Conservation (phyloP, 352 stramenopile species). For the Paralagenidium karlingii region DNA sequence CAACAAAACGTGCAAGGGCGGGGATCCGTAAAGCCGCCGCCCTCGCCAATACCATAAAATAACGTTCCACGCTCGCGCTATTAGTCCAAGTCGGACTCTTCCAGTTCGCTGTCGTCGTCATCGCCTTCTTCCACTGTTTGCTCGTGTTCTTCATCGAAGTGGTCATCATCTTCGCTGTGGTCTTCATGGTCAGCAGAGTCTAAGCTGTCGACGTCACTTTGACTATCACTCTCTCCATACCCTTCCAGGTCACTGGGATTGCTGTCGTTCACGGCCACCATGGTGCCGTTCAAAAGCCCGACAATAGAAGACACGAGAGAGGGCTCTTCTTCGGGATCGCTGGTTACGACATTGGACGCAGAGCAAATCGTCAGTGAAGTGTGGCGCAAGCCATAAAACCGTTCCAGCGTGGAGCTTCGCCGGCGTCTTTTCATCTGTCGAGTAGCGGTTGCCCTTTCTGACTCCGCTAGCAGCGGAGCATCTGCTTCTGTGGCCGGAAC, state of each 20-base stretch:
- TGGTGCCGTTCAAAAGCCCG: too few relatives aligned
- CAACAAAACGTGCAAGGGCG: too few relatives aligned
- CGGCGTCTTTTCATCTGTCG: too few relatives aligned
- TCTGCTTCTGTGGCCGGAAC: too few relatives aligned
- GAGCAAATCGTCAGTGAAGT: conserved; percentile 35
- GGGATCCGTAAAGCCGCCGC: too few relatives aligned
- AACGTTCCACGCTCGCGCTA: conserved; percentile 2
- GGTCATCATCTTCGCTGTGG: neutral
- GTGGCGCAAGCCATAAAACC: conserved; percentile 64
- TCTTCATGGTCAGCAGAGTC: neutral
- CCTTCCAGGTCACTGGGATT: conserved; percentile 1
- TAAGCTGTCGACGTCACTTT: conserved; percentile 1
- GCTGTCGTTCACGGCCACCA: neutral
- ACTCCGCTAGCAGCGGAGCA: too few relatives aligned
- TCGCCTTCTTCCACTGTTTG: too few relatives aligned
- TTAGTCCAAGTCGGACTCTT: too few relatives aligned
- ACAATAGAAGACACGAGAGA: neutral
- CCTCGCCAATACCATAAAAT: neutral
- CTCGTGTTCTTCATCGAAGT: conserved; percentile 1
- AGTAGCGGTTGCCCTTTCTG: too few relatives aligned
- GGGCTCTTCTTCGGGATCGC: neutral
- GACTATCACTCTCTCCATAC: conserved; percentile 1
- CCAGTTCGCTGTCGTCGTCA: too few relatives aligned
- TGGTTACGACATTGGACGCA: too few relatives aligned
- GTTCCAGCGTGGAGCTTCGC: too few relatives aligned